Evolutionary conservation across 139 green algal species (phyloP), one percentile per base, ranked within the genome.

Genomic region (Tetradesmus obliquus): DNA sequence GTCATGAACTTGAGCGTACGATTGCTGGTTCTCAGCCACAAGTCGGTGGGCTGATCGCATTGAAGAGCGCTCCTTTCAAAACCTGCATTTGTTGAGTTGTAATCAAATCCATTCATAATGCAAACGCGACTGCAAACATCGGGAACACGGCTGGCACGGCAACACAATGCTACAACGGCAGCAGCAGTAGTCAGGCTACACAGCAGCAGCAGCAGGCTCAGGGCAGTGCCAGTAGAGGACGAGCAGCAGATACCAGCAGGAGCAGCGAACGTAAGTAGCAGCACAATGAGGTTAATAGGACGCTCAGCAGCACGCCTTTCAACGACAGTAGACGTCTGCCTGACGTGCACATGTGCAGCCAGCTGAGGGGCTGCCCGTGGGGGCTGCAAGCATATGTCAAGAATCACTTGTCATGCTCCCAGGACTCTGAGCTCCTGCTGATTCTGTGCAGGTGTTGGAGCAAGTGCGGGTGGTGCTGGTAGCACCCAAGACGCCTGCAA

Each of bases 401-500:
- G 32, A 45, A 45, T 45, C 0, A 45, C 32, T 45, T 45, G 32
- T 45, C 32, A 45, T 45, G 32, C 32, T 45, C 32, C 32, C 32
- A 45, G 32, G 32, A 45, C 32, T 45, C 32, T 45, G 32, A 45
- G 32, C 32, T 45, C 32, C 32, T 45, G 32, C 32, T 45, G 32
- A 45, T 76, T 17, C 66, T 76, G 66, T 76, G 66, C 45, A 81
- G 24, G 80, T 93, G 13, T 83, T 96, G 7, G 22, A 91, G 13
- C 81, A 93, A 51, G 24, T 95, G 1, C 45, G 91, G 3, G 90
- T 96, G 0, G 91, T 96, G 2, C 45, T 96, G 22, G 92, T 96
- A 0, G 90, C 92, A 1, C 95, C 95, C n/a, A 96, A 96, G 79
- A 88, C 89, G 32, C 91, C 92, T 22, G 88, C 87, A 60, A 96